A percentile compares a stretch with the other conserved stretches of the same genome.
Conservation (phyloP, 805 yeast species). For the Barnettozyma wickerhamii region DNA sequence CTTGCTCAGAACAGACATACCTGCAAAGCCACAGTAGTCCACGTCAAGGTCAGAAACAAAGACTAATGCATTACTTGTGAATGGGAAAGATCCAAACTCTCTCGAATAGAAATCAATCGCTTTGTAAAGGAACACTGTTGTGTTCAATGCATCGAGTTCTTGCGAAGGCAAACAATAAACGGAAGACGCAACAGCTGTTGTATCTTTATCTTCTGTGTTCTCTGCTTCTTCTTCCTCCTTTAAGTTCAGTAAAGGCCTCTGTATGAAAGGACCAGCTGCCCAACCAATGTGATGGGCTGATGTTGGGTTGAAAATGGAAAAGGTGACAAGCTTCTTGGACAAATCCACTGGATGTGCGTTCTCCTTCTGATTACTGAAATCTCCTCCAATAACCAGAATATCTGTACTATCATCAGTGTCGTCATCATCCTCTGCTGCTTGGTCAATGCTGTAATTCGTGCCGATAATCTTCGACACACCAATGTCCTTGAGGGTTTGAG, state of each 20-base stretch:
- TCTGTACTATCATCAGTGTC: conserved; percentile 38
- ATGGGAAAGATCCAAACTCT: conserved; percentile 93
- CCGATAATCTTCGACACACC: conserved; percentile 36
- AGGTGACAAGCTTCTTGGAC: conserved; percentile 69
- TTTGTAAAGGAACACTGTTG: conserved; percentile 69
- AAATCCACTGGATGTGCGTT: conserved; percentile 71
- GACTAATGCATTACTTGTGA: conserved; percentile 71
- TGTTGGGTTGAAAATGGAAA: conserved; percentile 75
- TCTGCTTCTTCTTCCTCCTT: conserved; percentile 32
- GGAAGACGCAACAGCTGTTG: conserved; percentile 47
- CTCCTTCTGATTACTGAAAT: conserved; percentile 59
- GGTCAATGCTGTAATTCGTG: conserved; percentile 21
- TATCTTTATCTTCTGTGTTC: conserved; percentile 29
- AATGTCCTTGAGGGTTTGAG: conserved; percentile 73
- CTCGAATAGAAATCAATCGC: conserved; percentile 81
- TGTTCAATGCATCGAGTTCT: conserved; percentile 53
- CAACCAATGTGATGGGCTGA: conserved; percentile 95
- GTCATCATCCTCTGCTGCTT: conserved; percentile 29
- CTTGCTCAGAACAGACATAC: conserved; percentile 59
- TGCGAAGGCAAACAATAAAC: conserved; percentile 62
- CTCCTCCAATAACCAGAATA: conserved; percentile 66
- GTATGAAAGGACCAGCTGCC: conserved; percentile 86
- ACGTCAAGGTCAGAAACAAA: conserved; percentile 59
- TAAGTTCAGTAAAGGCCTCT: conserved; percentile 47
- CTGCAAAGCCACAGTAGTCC: conserved; percentile 63